A percentile compares a stretch with the other conserved stretches of the same genome.
Conservation (phyloP, 805 yeast species). For the Lipomyces japonicus region DNA sequence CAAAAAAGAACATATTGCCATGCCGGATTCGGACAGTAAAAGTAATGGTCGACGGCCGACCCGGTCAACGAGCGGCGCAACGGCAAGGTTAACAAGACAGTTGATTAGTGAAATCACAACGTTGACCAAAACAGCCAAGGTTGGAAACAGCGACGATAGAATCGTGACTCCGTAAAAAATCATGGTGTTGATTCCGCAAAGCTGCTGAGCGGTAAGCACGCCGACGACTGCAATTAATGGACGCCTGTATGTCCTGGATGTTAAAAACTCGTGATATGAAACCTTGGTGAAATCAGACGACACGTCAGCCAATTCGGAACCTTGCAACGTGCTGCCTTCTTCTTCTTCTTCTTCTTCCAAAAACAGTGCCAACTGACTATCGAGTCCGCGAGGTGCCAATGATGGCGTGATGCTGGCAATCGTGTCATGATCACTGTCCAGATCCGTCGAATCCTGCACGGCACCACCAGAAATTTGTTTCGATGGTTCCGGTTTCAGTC, state of each 20-base stretch:
- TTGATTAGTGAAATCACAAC: conserved; percentile 73
- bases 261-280: conserved; percentile 44
- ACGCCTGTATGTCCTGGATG: conserved; percentile 49
- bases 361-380: not conserved
- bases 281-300: conserved; percentile 19
- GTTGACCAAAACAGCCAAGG: conserved; percentile 65
- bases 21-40: conserved; percentile 57
- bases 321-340: conserved; percentile 26
- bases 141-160: conserved; percentile 66
- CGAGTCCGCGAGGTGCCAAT: not conserved
- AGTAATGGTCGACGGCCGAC: conserved; percentile 74
- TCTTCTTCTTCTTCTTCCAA: conserved; percentile 11
- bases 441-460: not conserved
- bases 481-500: conserved; percentile 1
- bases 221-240: conserved; percentile 66
- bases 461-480: not conserved
- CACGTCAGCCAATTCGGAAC: conserved; percentile 1
- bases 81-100: conserved; percentile 63
- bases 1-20: conserved; percentile 62
- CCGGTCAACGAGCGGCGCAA: conserved; percentile 73
- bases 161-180: conserved; percentile 91
- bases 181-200: conserved; percentile 89
- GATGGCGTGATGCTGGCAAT: not conserved
- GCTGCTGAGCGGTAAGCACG: conserved; percentile 79
- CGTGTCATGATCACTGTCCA: conserved; percentile 9